These are phyloP conservation scores for Oryza officinalis DNA, from an alignment of 176 grass and related monocot species.

Conservation along the genomic window DNA sequence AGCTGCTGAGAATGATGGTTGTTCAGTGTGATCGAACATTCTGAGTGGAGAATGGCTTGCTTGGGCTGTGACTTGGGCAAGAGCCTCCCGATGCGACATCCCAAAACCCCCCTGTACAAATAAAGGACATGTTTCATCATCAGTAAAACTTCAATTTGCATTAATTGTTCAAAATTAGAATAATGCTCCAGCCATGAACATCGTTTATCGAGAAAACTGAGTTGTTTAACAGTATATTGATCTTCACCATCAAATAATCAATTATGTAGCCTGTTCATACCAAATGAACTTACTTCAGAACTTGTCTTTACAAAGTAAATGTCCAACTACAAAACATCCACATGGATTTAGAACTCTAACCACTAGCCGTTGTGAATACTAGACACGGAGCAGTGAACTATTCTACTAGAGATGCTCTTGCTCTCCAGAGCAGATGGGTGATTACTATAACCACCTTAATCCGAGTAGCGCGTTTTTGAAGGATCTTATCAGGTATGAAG, in stretches of 20 bases:
- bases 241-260: not conserved
- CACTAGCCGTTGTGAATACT: conserved; percentile 19
- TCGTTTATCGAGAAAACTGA: not conserved
- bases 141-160: conserved; percentile 7
- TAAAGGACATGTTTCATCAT: conserved; percentile 2
- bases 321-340: conserved; percentile 1
- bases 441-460: conserved; percentile 14
- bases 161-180: conserved; percentile 26
- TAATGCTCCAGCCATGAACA: not conserved
- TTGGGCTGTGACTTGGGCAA: conserved; percentile 75
- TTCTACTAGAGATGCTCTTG: not conserved
- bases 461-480: not conserved
- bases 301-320: conserved; percentile 8
- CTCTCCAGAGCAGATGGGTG: not conserved
- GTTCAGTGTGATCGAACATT: conserved; percentile 62
- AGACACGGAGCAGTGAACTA: conserved; percentile 12
- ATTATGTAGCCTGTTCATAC: conserved; percentile 4
- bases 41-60: conserved; percentile 65
- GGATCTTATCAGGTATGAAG: conserved; percentile 8
- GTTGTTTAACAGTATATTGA: conserved; percentile 15
- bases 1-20: conserved; percentile 53
- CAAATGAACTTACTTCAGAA: conserved; percentile 20
- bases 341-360: not conserved
- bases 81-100: conserved; percentile 64
- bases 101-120: conserved; percentile 66